Evolutionary conservation across 495 filamentous ascomycete genomes (phyloP).

Genomic region (Pseudoneurospora amorphoporcata): DNA sequence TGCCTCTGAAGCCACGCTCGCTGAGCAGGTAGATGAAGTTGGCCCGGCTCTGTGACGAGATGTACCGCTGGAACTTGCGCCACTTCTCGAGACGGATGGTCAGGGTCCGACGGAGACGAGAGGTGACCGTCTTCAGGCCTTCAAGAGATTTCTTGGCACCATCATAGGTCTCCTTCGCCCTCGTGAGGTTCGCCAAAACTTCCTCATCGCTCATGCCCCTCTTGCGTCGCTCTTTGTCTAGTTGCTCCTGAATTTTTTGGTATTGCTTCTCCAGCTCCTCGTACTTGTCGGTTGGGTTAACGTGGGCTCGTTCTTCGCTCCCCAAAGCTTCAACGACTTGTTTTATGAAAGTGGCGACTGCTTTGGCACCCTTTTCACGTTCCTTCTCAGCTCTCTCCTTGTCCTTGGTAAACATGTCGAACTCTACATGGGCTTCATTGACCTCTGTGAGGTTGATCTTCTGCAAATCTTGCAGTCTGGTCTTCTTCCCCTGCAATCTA

Average conservation of each 20-base stretch:
- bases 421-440: conserved; percentile 47
- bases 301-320: neutral
- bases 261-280: conserved; percentile 54
- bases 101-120: conserved; percentile 54
- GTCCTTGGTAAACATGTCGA: conserved; percentile 40
- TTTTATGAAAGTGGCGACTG: conserved; percentile 43
- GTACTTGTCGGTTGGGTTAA: conserved; percentile 49
- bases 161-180: conserved; percentile 27
- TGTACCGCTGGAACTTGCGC: conserved; percentile 68
- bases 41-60: conserved; percentile 70
- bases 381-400: conserved; percentile 36
- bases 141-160: conserved; percentile 29
- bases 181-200: conserved; percentile 37
- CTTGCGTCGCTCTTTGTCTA: conserved; percentile 26
- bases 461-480: conserved; percentile 39
- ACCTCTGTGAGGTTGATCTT: conserved; percentile 49
- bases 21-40: conserved; percentile 82
- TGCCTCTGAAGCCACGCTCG: conserved; percentile 80
- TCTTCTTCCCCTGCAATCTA: conserved; percentile 30
- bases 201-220: conserved; percentile 57
- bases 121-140: conserved; percentile 40
- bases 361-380: conserved; percentile 32
- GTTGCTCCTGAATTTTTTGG: conserved; percentile 44
- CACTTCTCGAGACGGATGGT: conserved; percentile 63
- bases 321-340: conserved; percentile 36